Conservation (phyloP, 2,329 filamentous ascomycete species). For the Calonectria pseudoturangicola region DNA sequence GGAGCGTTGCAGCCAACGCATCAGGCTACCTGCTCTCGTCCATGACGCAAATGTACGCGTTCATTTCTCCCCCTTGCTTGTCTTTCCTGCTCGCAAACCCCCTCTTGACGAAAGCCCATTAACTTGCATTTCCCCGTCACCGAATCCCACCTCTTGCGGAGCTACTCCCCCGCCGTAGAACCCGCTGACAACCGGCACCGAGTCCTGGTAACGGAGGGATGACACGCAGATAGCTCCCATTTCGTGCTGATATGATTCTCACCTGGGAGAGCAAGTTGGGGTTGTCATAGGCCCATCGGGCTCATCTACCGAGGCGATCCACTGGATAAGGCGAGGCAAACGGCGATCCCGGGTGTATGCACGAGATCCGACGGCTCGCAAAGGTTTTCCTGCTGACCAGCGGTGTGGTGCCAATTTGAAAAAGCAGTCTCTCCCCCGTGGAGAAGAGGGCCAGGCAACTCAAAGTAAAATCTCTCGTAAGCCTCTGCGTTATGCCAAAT, state of each 20-base stretch:
- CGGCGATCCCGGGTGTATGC: neutral
- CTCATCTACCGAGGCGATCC: conserved; percentile 15
- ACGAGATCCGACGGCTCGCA: conserved; percentile 4
- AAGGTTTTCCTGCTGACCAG: neutral
- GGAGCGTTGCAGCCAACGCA: conserved; percentile 28
- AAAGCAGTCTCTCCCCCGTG: too few relatives aligned
- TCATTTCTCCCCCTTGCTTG: neutral
- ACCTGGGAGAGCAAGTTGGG: neutral
- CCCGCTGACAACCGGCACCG: conserved; percentile 14
- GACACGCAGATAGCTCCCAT: conserved; percentile 14
- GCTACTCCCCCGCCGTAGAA: conserved; percentile 11
- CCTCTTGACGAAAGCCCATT: neutral
- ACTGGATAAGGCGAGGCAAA: neutral
- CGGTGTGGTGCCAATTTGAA: neutral
- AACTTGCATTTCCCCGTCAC: neutral
- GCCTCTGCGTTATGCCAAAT: neutral
- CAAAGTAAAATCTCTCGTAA: conserved; percentile 29
- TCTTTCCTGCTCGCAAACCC: conserved; percentile 14
- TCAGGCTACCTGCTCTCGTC: conserved; percentile 2
- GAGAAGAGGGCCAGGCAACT: neutral
- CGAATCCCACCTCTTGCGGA: conserved; percentile 12
- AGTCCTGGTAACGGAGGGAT: neutral
- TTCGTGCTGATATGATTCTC: conserved; percentile 18
- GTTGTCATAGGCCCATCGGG: conserved; percentile 5
- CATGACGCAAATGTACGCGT: conserved; percentile 2